These are phyloP conservation scores for Knoxia roxburghii DNA, from an alignment of 257 asterid genomes.

Conservation along the genomic window DNA sequence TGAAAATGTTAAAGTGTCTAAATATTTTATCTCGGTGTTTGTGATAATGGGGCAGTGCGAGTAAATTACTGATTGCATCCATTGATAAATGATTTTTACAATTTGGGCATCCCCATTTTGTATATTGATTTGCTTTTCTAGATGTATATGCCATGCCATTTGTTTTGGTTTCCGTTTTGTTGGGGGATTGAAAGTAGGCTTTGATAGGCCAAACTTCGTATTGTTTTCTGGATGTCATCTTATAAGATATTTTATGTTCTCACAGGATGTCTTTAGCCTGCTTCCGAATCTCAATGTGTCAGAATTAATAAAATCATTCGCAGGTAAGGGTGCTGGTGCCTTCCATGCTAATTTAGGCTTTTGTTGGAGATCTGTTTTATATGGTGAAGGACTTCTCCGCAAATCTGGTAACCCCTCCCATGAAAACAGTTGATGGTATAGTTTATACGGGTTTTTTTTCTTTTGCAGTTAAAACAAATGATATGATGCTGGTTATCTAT, in stretches of 20 bases:
- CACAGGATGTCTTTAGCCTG: conserved; percentile 84
- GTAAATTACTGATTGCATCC: neutral
- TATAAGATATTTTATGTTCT: neutral
- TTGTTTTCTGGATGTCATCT: conserved; percentile 3
- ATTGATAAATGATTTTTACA: neutral
- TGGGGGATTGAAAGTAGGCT: neutral
- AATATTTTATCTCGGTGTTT: neutral
- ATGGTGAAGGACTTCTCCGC: neutral
- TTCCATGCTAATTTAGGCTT: neutral
- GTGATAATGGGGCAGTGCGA: too few relatives aligned
- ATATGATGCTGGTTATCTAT: conserved; percentile 94
- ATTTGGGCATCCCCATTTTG: neutral
- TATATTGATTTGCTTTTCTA: neutral
- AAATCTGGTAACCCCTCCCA: neutral
- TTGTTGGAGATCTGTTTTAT: conserved; percentile 6
- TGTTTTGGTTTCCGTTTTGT: neutral
- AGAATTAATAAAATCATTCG: conserved; percentile 74
- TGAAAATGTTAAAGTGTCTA: neutral
- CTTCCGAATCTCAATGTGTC: conserved; percentile 85
- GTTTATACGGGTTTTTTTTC: conserved; percentile 9
- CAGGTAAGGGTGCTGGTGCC: conserved; percentile 42
- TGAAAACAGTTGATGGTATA: neutral
- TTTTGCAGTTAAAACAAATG: conserved; percentile 85
- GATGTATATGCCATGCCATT: neutral
- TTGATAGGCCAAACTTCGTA: neutral